A percentile compares a stretch with the other conserved stretches of the same genome.
Conservation (phyloP, 805 yeast species). For the Starmerella floricola region DNA sequence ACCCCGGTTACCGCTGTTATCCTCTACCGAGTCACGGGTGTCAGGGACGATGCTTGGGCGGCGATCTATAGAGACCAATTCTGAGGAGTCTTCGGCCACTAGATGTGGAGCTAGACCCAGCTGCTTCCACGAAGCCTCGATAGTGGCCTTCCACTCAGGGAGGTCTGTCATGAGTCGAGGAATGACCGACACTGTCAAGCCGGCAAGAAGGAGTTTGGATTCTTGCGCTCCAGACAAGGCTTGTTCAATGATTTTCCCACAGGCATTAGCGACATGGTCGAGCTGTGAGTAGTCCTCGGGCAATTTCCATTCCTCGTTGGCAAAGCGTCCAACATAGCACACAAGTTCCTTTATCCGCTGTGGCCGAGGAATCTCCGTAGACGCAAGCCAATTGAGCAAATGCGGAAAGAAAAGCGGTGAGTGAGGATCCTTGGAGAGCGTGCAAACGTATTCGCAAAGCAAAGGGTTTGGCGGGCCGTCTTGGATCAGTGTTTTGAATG, state of each 20-base stretch:
- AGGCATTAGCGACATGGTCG: not conserved
- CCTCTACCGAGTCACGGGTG: too few species aligned
- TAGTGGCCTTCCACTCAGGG: too few species aligned
- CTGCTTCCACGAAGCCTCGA: too few species aligned
- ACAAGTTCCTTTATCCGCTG: constrained; percentile 6
- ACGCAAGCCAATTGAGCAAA: constrained; percentile 11
- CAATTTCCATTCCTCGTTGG: constrained; percentile 6
- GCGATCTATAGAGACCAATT: too few species aligned
- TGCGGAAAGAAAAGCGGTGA: constrained; percentile 20
- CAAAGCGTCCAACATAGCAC: constrained; percentile 19
- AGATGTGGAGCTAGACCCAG: too few species aligned
- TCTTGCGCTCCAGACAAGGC: constrained; percentile 17
- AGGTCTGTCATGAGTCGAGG: too few species aligned
- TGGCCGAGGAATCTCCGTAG: not conserved
- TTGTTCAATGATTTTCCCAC: constrained; percentile 9
- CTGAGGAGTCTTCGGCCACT: too few species aligned
- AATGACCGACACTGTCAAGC: too few species aligned
- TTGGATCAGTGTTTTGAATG: constrained; percentile 3
- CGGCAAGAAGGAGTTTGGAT: not conserved
- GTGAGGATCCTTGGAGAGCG: constrained; percentile 21
- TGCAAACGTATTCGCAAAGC: constrained; percentile 24
- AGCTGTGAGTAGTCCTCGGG: constrained; percentile 1
- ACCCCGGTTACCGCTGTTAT: not conserved
- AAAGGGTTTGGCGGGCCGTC: constrained; percentile 19
- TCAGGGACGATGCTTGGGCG: not conserved